Evolutionary conservation across 2,329 filamentous ascomycete genomes (phyloP), one percentile per base, ranked within the genome.

Genomic region (Paraphoma chrysanthemicola): DNA sequence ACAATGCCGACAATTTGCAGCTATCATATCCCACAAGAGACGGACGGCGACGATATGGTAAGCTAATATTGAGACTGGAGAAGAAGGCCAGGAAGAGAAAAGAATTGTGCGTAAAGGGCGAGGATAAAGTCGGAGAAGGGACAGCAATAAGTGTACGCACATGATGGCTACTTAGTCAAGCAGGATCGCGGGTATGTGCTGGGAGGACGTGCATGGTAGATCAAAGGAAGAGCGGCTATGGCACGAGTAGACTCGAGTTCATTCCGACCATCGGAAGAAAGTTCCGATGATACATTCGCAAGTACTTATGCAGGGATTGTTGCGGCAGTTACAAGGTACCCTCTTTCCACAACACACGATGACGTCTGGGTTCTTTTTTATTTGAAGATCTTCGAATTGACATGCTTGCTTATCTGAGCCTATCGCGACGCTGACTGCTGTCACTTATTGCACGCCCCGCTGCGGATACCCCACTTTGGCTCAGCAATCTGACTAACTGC

Each of bases 401-500:
- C 18, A 44, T 23, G 16, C 42, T 23, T 44, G 42, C 42, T 44
- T 49, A 42, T 23, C 16, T 49, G 16, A 14, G 14, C 33, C 23
- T 42, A 16, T 47, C 12, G 43, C 44, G 16, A 23, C 29, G 36
- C 30, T 28, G 43, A 28, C 48, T 48, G 23, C 44, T 42, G 6
- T 41, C 33, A 36, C 14, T 36, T 36, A 36, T 14, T 36, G 2
- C 3, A 36, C 33, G 33, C 10, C 33, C 14, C 14, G 33, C 29
- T 30, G 41, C 29, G 53, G 42, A 28, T 42, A 51, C 51, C 54
- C 54, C 54, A 57, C 54, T 53, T 41, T 53, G 28, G 28, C 8
- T 29, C 12, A 12, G n/a, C 10, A 36, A 10, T 36, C 55, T 64
- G 51, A 60, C n/a, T 58, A 56, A 56, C 23, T 14, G 14, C 36